phyloP scores from a whole-genome alignment of 768 basidiomycete species.

The Inosperma sp. region DNA sequence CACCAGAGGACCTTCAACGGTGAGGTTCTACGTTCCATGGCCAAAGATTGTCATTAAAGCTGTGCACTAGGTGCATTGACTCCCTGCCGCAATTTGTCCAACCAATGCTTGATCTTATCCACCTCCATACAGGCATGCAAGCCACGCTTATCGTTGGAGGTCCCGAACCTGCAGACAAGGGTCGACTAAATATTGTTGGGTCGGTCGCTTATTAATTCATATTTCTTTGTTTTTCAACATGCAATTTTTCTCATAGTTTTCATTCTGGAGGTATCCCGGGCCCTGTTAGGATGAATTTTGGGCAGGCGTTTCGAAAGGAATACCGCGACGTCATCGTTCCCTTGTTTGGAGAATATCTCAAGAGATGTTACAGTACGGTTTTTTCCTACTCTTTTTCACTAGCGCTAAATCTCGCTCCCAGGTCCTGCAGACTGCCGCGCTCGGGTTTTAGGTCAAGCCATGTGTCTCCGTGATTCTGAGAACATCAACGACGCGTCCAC shows the following conservation, averaged over 20 bases:
- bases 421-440: too few species aligned
- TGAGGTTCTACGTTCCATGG: background rate
- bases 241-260: conserved; percentile 7
- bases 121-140: conserved; percentile 12
- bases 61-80: conserved; percentile 7
- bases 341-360: conserved; percentile 9
- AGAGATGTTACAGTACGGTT: conserved; percentile 12
- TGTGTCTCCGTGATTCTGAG: too few species aligned
- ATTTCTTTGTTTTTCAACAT: background rate
- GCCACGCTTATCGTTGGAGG: conserved; percentile 12
- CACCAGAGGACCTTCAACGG: conserved; percentile 15
- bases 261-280: conserved; percentile 13
- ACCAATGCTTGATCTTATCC: conserved; percentile 12
- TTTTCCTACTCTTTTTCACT: too few species aligned
- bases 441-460: too few species aligned
- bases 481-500: too few species aligned
- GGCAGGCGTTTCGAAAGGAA: background rate
- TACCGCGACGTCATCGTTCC: conserved; percentile 12
- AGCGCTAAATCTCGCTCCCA: too few species aligned
- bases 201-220: conserved; percentile 5
- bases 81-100: too few species aligned
- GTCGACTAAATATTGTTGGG: too few species aligned
- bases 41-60: background rate
- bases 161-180: conserved; percentile 15
- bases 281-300: conserved; percentile 14